A percentile compares a stretch with the other conserved stretches of the same genome.
Conservation (phyloP, 2,329 filamentous ascomycete species). For the Trichoderma brevicompactum region DNA sequence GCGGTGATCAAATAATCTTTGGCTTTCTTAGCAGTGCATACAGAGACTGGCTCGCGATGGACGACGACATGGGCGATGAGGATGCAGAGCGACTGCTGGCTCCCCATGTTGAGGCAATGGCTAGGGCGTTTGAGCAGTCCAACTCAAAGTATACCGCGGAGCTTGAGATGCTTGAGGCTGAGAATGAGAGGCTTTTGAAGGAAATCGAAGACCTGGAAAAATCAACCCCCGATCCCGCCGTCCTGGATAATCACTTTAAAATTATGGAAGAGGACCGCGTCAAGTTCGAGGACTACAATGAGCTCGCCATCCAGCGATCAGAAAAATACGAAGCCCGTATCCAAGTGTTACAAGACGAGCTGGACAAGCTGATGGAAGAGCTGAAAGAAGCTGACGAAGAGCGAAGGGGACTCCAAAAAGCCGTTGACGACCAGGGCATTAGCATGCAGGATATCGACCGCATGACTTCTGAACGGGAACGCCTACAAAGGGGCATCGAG, state of each 20-base stretch:
- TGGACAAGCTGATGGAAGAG: slow-evolving; percentile 76
- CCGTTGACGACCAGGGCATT: slow-evolving; percentile 90
- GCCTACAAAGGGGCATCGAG: slow-evolving; percentile 87
- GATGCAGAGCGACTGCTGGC: slow-evolving; percentile 76
- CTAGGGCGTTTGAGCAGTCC: slow-evolving; percentile 78
- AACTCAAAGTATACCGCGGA: slow-evolving; percentile 87
- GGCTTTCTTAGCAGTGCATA: slow-evolving; percentile 90
- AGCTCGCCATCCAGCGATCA: slow-evolving; percentile 78
- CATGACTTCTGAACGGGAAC: slow-evolving; percentile 94
- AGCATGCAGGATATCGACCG: slow-evolving; percentile 98
- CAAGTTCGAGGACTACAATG: slow-evolving; percentile 96
- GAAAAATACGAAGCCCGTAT: slow-evolving; percentile 86
- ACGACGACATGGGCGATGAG: slow-evolving; percentile 86
- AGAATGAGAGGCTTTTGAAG: slow-evolving; percentile 77
- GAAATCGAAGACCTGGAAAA: slow-evolving; percentile 92
- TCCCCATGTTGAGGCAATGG: slow-evolving; percentile 88
- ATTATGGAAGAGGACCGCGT: slow-evolving; percentile 92
- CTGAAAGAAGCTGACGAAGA: slow-evolving; percentile 82
- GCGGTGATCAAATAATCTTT: slow-evolving; percentile 90
- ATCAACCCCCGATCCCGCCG: slow-evolving; percentile 78
- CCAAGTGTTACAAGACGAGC: slow-evolving; percentile 81
- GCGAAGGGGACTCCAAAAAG: slow-evolving; percentile 75
- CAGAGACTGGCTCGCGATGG: slow-evolving; percentile 89
- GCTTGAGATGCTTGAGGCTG: slow-evolving; percentile 81
- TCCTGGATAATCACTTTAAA: slow-evolving; percentile 86